A percentile compares a stretch with the other conserved stretches of the same genome.
Conservation (phyloP, 495 filamentous ascomycete species). For the Talaromyces nanjingensis region DNA sequence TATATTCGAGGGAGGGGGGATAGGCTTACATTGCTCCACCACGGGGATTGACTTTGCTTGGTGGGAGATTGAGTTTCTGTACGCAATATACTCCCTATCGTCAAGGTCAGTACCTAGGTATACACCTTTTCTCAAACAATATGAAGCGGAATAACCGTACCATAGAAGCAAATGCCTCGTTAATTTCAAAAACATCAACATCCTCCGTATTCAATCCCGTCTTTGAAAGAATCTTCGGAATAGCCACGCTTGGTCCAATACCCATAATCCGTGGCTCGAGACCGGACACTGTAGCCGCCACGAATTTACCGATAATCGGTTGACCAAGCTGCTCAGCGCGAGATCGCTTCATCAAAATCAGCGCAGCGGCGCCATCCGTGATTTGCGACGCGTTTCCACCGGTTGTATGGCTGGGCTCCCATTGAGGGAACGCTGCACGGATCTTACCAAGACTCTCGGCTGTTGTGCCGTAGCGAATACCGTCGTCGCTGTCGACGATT, state of each 20-base stretch:
- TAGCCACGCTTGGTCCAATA: conserved; percentile 85
- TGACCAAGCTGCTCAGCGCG: conserved; percentile 75
- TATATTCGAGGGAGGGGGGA: neutral
- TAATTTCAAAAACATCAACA: conserved; percentile 85
- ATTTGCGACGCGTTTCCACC: conserved; percentile 92
- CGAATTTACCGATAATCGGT: conserved; percentile 88
- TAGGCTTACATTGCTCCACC: conserved; percentile 61
- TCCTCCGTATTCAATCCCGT: conserved; percentile 71
- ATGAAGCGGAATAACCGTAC: conserved; percentile 28
- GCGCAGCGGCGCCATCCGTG: conserved; percentile 85
- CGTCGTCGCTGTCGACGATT: conserved; percentile 79
- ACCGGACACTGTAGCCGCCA: conserved; percentile 80
- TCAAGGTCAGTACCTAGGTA: neutral
- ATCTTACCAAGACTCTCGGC: conserved; percentile 75
- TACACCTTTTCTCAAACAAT: no score
- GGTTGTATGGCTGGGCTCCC: conserved; percentile 76
- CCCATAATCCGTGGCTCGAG: conserved; percentile 93
- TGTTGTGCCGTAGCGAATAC: conserved; percentile 84
- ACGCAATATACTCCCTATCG: conserved; percentile 71
- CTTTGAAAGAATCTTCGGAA: conserved; percentile 85
- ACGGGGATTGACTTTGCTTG: conserved; percentile 80
- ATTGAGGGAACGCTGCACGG: conserved; percentile 80
- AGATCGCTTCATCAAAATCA: conserved; percentile 89
- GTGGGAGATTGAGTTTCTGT: conserved; percentile 67
- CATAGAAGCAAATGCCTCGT: conserved; percentile 97